These are phyloP conservation scores for Penicillium mononematosum DNA, from an alignment of 495 filamentous ascomycete species.

Conservation along the genomic window DNA sequence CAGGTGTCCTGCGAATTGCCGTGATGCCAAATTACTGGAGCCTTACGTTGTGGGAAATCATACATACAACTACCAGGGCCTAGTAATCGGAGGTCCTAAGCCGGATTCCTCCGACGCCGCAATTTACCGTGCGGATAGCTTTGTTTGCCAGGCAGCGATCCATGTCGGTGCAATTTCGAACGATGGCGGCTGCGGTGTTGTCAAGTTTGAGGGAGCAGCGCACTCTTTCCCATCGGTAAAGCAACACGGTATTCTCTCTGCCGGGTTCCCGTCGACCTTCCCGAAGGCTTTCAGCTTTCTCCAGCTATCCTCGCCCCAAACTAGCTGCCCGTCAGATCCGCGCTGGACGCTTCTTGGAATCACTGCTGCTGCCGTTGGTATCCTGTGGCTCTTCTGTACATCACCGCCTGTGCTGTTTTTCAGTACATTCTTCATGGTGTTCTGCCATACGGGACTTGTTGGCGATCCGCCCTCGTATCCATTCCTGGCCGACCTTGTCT, in stretches of 20 bases:
- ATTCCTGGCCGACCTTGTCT: slow-evolving; percentile 60
- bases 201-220: slow-evolving; percentile 64
- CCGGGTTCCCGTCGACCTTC: slow-evolving; percentile 72
- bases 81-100: slow-evolving; percentile 73
- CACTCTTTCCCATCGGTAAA: slow-evolving; percentile 59
- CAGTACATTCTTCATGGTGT: slow-evolving; percentile 67
- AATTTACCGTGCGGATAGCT: slow-evolving; percentile 78
- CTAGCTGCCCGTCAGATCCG: slow-evolving; percentile 54
- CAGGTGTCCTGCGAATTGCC: slow-evolving; percentile 76
- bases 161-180: slow-evolving; percentile 73
- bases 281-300: slow-evolving; percentile 73
- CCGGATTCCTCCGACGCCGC: slow-evolving; percentile 36
- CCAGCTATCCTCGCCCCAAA: slow-evolving; percentile 38
- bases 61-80: slow-evolving; percentile 64
- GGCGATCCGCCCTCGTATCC: slow-evolving; percentile 66
- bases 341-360: slow-evolving; percentile 75
- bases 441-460: slow-evolving; percentile 74
- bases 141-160: slow-evolving; percentile 77
- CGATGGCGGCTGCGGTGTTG: slow-evolving; percentile 74
- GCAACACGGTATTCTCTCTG: slow-evolving; percentile 63
- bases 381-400: slow-evolving; percentile 67
- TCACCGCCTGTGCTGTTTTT: slow-evolving; percentile 70
- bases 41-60: slow-evolving; percentile 72
- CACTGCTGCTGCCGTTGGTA: slow-evolving; percentile 62
- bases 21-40: slow-evolving; percentile 62